These are phyloP conservation scores for Arthrobotrys pseudoclavata DNA, from an alignment of 2,329 filamentous ascomycete species.

Conservation along the genomic window DNA sequence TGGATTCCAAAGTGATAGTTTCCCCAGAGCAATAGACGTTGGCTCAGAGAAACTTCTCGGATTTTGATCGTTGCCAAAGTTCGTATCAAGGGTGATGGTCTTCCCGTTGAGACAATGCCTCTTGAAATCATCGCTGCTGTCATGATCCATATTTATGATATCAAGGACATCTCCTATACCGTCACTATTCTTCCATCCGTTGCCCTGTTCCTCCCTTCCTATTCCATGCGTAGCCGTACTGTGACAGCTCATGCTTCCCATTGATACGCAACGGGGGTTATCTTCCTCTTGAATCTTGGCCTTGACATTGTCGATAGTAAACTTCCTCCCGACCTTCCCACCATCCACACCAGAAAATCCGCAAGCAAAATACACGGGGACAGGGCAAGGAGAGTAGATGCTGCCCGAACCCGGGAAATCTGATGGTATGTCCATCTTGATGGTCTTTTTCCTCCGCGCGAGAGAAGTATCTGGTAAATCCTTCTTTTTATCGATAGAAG, in stretches of 20 bases:
- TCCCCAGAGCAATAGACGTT: neutral
- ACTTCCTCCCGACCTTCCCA: neutral
- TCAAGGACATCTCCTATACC: neutral
- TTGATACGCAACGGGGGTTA: neutral
- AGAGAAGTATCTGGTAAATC: too few relatives aligned
- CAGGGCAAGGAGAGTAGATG: neutral
- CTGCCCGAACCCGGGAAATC: neutral
- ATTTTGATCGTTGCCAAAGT: neutral
- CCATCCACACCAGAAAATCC: neutral
- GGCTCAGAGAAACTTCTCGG: neutral
- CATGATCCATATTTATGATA: neutral
- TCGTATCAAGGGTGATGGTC: conserved; percentile 6
- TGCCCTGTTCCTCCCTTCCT: neutral
- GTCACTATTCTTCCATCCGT: neutral
- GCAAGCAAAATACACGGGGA: neutral
- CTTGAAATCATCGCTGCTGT: neutral
- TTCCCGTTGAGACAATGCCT: neutral
- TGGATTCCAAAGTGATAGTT: neutral
- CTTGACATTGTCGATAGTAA: conserved; percentile 55
- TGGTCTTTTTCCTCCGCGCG: neutral
- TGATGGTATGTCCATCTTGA: conserved; percentile 9
- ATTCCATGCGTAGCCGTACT: neutral
- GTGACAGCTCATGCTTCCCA: neutral
- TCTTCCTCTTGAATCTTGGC: conserved; percentile 46
- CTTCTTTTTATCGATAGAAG: too few relatives aligned